phyloP scores from a whole-genome alignment of 257 asterid genomes.

The Penstemon newberryi region DNA sequence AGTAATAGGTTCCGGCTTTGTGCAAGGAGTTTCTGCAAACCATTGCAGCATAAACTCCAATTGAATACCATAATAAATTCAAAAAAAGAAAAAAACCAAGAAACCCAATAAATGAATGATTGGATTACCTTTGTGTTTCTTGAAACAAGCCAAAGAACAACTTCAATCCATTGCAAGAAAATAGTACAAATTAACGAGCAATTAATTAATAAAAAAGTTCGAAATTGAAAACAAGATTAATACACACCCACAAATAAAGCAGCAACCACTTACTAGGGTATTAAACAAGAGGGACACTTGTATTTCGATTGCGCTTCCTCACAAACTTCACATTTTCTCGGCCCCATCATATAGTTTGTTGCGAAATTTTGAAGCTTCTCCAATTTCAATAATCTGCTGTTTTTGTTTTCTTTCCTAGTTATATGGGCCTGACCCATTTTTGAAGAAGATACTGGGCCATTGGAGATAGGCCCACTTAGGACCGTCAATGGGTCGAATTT shows the following conservation, averaged over 20 bases:
- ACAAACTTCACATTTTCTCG: conserved; percentile 67
- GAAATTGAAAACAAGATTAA: not conserved
- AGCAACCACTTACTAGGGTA: conserved; percentile 53
- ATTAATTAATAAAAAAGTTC: not conserved
- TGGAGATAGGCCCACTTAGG: not conserved
- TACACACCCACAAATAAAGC: not conserved
- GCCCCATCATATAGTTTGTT: conserved; percentile 39
- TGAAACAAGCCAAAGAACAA: conserved; percentile 77
- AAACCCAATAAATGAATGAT: not conserved
- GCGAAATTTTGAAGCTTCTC: not conserved
- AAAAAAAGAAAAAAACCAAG: no score
- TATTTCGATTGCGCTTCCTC: conserved; percentile 64
- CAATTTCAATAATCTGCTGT: not conserved
- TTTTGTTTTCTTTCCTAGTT: not conserved
- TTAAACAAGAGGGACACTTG: conserved; percentile 83
- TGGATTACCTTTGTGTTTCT: conserved; percentile 76
- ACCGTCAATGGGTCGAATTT: no score
- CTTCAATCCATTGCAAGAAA: conserved; percentile 37
- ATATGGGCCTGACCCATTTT: not conserved
- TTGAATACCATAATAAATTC: not conserved
- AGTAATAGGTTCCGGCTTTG: no score
- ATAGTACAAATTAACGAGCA: not conserved
- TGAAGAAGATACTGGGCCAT: not conserved
- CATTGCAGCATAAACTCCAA: not conserved
- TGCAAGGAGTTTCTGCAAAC: no score